phyloP scores from a whole-genome alignment of 148 eudicot species.

The Drosera capensis region DNA sequence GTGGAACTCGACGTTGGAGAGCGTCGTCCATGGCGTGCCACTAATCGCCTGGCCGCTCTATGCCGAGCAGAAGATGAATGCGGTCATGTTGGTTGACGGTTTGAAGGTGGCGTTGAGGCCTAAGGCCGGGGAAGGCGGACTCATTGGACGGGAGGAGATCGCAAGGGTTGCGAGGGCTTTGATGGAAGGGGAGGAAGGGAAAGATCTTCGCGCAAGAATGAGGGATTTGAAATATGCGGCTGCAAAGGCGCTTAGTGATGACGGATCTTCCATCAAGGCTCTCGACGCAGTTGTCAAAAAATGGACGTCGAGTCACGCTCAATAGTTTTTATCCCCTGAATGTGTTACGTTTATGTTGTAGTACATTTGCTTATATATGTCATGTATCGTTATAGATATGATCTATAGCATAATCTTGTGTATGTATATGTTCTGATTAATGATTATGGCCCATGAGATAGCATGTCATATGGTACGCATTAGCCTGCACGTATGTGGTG shows the following conservation, averaged over 20 bases:
- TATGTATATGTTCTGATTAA: no score
- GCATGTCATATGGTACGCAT: no score
- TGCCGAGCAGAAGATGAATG: constrained; percentile 48
- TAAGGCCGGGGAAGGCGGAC: constrained; percentile 7
- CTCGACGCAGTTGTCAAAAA: no score
- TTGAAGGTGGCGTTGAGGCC: constrained; percentile 36
- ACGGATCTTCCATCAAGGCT: constrained; percentile 30
- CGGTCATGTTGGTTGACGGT: constrained; percentile 21
- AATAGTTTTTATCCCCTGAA: no score
- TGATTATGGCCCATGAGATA: no score
- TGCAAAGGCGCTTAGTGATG: constrained; percentile 14
- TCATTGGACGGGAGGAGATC: constrained; percentile 18
- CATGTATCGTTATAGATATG: no score
- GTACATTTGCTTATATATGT: no score
- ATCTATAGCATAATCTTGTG: no score
- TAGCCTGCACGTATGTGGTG: no score
- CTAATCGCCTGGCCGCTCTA: constrained; percentile 45
- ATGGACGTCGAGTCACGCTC: no score
- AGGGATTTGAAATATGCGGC: constrained; percentile 32
- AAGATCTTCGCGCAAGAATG: constrained; percentile 16
- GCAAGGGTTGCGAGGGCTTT: constrained; percentile 21
- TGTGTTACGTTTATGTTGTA: no score
- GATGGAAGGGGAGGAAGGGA: constrained; percentile 54
- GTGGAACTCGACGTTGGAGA: constrained; percentile 43
- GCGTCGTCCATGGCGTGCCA: constrained; percentile 36